Evolutionary conservation across 768 basidiomycete genomes (phyloP).

Genomic region (Lyophyllum decastes): DNA sequence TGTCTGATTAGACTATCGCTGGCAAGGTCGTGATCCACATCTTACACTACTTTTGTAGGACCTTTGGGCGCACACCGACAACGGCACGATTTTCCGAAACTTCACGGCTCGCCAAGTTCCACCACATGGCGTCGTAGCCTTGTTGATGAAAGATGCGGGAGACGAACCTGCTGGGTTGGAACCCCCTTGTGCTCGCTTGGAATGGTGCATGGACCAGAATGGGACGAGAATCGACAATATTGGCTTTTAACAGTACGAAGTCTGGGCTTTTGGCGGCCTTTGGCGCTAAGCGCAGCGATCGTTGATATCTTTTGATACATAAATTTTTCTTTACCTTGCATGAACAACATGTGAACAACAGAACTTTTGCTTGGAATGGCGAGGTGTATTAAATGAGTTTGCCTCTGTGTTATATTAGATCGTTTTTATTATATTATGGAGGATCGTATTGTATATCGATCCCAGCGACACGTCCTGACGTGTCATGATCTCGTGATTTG

Average conservation of each 20-base stretch:
- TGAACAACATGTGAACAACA: too few relatives aligned
- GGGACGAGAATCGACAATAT: slow-evolving; percentile 40
- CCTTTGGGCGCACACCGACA: slow-evolving; percentile 74
- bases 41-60: slow-evolving; percentile 42
- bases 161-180: slow-evolving; percentile 61
- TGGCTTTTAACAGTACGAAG: slow-evolving; percentile 1
- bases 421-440: too few relatives aligned
- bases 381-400: too few relatives aligned
- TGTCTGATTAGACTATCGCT: slow-evolving; percentile 13
- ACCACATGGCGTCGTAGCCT: slow-evolving; percentile 69
- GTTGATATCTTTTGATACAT: not conserved
- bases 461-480: not conserved
- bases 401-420: too few relatives aligned
- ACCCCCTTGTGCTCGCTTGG: slow-evolving; percentile 59
- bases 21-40: not conserved
- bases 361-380: too few relatives aligned
- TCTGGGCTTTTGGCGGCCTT: not conserved
- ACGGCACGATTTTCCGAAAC: slow-evolving; percentile 65
- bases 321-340: not conserved
- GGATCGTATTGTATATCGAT: too few relatives aligned
- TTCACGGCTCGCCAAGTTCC: slow-evolving; percentile 58
- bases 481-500: not conserved
- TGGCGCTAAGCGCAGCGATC: not conserved
- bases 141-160: slow-evolving; percentile 66
- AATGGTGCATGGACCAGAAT: slow-evolving; percentile 64